A percentile compares a stretch with the other conserved stretches of the same genome.
Evolutionary conservation across 1,284 basidiomycete species (phyloP).

Genomic region (Ganoderma multipileum): DNA sequence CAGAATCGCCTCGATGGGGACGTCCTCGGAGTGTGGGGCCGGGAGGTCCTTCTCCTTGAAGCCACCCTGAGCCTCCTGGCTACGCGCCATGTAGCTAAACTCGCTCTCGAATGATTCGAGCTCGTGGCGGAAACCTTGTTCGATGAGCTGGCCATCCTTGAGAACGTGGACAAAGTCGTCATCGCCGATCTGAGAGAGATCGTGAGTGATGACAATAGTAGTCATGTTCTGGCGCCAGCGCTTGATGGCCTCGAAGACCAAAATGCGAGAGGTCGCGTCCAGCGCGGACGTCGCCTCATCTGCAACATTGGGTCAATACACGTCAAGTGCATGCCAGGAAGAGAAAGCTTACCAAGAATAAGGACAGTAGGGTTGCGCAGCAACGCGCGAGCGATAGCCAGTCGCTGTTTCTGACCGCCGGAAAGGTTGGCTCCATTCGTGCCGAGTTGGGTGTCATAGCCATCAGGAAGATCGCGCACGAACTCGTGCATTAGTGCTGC

Average conservation of each 20-base stretch:
- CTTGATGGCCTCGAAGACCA: slow-evolving; percentile 91
- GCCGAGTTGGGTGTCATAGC: slow-evolving; percentile 88
- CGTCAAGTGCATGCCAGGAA: background rate
- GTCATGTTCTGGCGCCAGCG: slow-evolving; percentile 85
- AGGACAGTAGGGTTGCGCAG: slow-evolving; percentile 90
- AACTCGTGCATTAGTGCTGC: slow-evolving; percentile 91
- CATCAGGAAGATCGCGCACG: slow-evolving; percentile 81
- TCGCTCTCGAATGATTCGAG: slow-evolving; percentile 68
- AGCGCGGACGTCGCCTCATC: slow-evolving; percentile 98
- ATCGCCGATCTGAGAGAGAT: slow-evolving; percentile 82
- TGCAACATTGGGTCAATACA: slow-evolving; percentile 40
- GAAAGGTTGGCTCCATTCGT: slow-evolving; percentile 80
- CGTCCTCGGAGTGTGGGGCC: slow-evolving; percentile 37
- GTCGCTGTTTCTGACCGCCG: slow-evolving; percentile 93
- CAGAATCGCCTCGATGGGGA: slow-evolving; percentile 48
- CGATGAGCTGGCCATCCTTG: slow-evolving; percentile 81
- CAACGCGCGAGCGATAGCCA: slow-evolving; percentile 90
- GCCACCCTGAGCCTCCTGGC: slow-evolving; percentile 57
- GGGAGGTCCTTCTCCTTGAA: slow-evolving; percentile 47
- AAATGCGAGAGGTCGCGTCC: slow-evolving; percentile 86
- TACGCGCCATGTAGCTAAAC: slow-evolving; percentile 61
- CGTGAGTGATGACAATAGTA: slow-evolving; percentile 97
- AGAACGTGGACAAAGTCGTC: slow-evolving; percentile 94
- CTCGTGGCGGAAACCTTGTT: slow-evolving; percentile 87
- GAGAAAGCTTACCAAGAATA: slow-evolving; percentile 79